Conservation (phyloP, 768 basidiomycete species). For the Xanthoconium stramineum region DNA sequence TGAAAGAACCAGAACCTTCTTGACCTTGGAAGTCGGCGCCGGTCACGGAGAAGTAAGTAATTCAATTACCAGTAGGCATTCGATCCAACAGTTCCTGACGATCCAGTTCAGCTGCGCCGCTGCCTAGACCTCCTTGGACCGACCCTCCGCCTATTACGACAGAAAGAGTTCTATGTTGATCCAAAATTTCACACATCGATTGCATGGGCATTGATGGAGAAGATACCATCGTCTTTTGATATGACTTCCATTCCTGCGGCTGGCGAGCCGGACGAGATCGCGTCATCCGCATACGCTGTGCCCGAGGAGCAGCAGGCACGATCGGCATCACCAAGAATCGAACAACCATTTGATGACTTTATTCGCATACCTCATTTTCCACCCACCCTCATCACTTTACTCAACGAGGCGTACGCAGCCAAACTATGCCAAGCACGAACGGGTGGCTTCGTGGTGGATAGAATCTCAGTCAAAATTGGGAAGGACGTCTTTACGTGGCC, state of each 20-base stretch:
- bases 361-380: constrained; percentile 54
- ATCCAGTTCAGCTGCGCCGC: constrained; percentile 48
- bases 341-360: constrained; percentile 29
- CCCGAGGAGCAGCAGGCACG: constrained; percentile 9
- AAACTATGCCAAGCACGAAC: constrained; percentile 40
- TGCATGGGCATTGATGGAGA: constrained; percentile 75
- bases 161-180: constrained; percentile 73
- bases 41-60: constrained; percentile 68
- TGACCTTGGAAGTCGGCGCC: constrained; percentile 79
- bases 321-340: constrained; percentile 1
- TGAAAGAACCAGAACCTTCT: constrained; percentile 75
- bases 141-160: constrained; percentile 55
- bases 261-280: constrained; percentile 3
- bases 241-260: constrained; percentile 1
- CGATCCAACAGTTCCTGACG: constrained; percentile 8
- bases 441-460: constrained; percentile 50
- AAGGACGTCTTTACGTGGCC: constrained; percentile 57
- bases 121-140: constrained; percentile 59
- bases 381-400: constrained; percentile 38
- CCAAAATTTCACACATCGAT: constrained; percentile 90
- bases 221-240: constrained; percentile 2
- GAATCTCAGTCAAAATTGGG: constrained; percentile 66
- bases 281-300: background rate
- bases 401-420: constrained; percentile 49
- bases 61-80: constrained; percentile 10